phyloP scores from a whole-genome alignment of 192 early-diverging fungal genomes.

The Pilobolus umbonatus region DNA sequence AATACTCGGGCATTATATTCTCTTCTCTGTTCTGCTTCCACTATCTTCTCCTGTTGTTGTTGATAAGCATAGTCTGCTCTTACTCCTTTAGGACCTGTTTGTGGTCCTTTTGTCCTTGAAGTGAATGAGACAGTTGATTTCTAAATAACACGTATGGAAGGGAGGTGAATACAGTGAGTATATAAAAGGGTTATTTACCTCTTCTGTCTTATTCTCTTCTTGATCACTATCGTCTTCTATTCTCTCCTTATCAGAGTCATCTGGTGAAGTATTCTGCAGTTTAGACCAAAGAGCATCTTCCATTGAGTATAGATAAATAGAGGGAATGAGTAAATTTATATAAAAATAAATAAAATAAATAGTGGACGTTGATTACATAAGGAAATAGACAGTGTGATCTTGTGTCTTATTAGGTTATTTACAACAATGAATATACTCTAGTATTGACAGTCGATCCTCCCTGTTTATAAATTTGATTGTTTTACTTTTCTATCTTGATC shows the following conservation, averaged over 20 bases:
- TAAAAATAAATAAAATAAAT: not conserved
- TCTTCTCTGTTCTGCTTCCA: slow-evolving; percentile 18
- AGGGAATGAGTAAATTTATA: not conserved
- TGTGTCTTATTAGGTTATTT: not conserved
- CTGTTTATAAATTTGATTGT: not conserved
- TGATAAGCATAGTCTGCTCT: slow-evolving; percentile 50
- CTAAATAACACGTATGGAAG: no score
- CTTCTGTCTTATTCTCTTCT: slow-evolving; percentile 3
- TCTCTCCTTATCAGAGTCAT: slow-evolving; percentile 17
- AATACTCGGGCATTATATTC: slow-evolving; percentile 43
- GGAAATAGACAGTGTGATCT: not conserved
- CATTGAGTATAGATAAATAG: slow-evolving; percentile 4
- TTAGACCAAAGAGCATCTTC: slow-evolving; percentile 24
- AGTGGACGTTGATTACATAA: not conserved
- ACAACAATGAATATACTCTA: not conserved
- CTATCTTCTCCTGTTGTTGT: slow-evolving; percentile 30
- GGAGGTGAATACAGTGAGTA: no score
- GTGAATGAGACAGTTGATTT: not conserved
- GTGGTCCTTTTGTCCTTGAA: slow-evolving; percentile 21
- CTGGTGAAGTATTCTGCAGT: slow-evolving; percentile 9
- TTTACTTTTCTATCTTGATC: not conserved
- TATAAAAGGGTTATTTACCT: not conserved
- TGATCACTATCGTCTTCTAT: not conserved
- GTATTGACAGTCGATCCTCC: not conserved
- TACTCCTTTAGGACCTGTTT: slow-evolving; percentile 57